Evolutionary conservation across 75 land plant genomes (phyloP).

Genomic region (Selaginella moellendorffii): DNA sequence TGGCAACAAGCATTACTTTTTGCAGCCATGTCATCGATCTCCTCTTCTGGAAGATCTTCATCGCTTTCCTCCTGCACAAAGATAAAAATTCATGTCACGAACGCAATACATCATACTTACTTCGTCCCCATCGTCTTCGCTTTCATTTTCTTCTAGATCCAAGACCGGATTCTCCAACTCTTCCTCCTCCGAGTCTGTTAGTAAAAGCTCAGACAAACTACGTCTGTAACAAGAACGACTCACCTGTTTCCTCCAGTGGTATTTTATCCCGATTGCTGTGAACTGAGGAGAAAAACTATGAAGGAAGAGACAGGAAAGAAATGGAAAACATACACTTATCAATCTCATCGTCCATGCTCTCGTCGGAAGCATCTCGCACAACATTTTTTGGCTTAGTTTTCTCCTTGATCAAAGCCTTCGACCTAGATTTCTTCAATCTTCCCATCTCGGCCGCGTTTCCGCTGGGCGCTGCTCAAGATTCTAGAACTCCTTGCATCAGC

Average conservation of each 20-base stretch:
- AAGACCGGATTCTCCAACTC: neutral
- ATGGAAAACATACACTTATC: neutral
- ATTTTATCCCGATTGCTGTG: neutral
- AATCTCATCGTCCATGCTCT: neutral
- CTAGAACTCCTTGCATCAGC: neutral
- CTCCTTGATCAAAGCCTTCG: neutral
- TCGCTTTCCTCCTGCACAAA: neutral
- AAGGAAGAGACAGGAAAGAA: neutral
- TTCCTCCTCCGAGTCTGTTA: neutral
- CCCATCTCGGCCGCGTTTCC: neutral
- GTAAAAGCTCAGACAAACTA: neutral
- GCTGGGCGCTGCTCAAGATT: neutral
- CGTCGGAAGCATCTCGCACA: neutral
- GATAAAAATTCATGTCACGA: neutral
- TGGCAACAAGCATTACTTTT: neutral
- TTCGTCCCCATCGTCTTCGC: no score
- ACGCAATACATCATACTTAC: no score
- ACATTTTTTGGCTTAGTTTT: neutral
- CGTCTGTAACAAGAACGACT: neutral
- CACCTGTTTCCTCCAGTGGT: neutral
- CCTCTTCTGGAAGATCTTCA: neutral
- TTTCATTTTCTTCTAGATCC: neutral
- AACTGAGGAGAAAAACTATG: neutral
- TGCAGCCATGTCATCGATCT: neutral
- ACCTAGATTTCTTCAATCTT: neutral